Evolutionary conservation across 2,329 filamentous ascomycete genomes (phyloP).

Genomic region (Trichophyton schoenleinii): DNA sequence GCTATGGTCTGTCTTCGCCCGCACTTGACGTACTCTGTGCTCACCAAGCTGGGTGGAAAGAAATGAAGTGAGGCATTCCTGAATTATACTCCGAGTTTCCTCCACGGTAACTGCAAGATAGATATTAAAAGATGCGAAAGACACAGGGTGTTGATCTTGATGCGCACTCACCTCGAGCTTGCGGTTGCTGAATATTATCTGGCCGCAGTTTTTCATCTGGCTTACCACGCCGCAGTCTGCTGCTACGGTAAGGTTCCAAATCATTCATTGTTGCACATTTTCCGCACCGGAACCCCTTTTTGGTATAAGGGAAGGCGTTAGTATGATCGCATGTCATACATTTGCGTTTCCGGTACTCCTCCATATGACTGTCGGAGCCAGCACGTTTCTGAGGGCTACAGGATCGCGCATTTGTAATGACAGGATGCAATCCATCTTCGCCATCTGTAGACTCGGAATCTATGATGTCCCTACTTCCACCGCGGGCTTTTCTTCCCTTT

Average conservation of each 20-base stretch:
- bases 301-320: constrained; percentile 63
- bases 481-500: constrained; percentile 44
- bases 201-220: constrained; percentile 3
- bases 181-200: background rate
- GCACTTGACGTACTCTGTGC: background rate
- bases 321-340: constrained; percentile 79
- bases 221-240: constrained; percentile 9
- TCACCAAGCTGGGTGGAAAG: background rate
- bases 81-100: constrained; percentile 9
- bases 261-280: constrained; percentile 80
- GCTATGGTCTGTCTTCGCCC: background rate
- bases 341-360: constrained; percentile 55
- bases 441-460: constrained; percentile 38
- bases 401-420: constrained; percentile 15
- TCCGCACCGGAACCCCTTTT: constrained; percentile 67
- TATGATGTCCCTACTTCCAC: constrained; percentile 29
- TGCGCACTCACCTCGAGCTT: background rate
- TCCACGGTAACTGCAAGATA: constrained; percentile 9
- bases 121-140: background rate
- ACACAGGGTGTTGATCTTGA: background rate
- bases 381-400: constrained; percentile 29
- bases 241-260: constrained; percentile 38
- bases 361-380: constrained; percentile 31
- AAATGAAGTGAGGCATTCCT: constrained; percentile 6
- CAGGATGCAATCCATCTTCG: constrained; percentile 10